Evolutionary conservation across 129 eudicot genomes (phyloP).

Genomic region (Helianthus tuberosus): DNA sequence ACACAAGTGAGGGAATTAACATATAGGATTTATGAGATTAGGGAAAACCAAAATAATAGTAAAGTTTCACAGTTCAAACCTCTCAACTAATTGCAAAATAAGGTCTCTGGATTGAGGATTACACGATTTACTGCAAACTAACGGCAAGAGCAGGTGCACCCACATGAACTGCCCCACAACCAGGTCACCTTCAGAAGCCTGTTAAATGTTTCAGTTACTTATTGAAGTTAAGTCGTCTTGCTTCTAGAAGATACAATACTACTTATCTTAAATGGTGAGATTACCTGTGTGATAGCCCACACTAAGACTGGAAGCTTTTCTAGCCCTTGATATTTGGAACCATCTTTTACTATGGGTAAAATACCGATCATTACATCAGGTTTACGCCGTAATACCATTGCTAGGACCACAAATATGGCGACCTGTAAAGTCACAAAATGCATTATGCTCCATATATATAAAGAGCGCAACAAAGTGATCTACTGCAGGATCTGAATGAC

Average conservation of each 20-base stretch:
- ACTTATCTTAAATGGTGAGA: background rate
- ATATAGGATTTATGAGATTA: background rate
- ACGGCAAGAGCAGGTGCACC: constrained; percentile 56
- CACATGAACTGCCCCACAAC: constrained; percentile 57
- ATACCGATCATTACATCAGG: constrained; percentile 53
- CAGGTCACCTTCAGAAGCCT: constrained; percentile 63
- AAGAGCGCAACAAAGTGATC: background rate
- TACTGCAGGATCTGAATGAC: too few relatives aligned
- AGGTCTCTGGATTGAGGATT: constrained; percentile 66
- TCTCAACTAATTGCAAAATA: constrained; percentile 58
- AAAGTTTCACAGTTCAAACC: constrained; percentile 29
- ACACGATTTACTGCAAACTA: constrained; percentile 46
- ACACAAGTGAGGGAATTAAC: constrained; percentile 7
- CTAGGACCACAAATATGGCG: constrained; percentile 62
- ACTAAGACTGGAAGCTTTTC: constrained; percentile 54
- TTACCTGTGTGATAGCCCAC: constrained; percentile 57
- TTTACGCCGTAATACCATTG: constrained; percentile 49
- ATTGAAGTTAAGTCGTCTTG: background rate
- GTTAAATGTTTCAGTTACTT: constrained; percentile 1
- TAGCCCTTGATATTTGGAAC: constrained; percentile 51
- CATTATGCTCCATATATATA: constrained; percentile 1
- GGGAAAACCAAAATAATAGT: background rate
- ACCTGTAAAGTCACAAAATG: constrained; percentile 38
- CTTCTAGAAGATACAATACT: constrained; percentile 12
- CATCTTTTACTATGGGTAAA: constrained; percentile 44